phyloP scores from a whole-genome alignment of 805 yeast genomes.

The Wickerhamiella allomyrinae region DNA sequence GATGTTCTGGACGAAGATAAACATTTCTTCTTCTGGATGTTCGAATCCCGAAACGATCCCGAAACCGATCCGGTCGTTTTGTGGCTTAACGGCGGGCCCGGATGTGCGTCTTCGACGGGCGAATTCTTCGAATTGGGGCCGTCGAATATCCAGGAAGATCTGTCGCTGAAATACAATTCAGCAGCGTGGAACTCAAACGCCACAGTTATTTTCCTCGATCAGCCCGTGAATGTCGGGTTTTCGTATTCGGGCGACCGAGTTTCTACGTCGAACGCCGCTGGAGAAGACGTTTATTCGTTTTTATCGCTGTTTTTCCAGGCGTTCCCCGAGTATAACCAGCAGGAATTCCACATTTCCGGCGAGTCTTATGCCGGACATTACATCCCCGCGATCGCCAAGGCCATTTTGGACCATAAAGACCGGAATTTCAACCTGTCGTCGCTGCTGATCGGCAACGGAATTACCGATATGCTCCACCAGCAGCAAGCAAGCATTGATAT shows the following conservation, averaged over 20 bases:
- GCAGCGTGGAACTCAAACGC: conserved; percentile 90
- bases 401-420: conserved; percentile 36
- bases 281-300: conserved; percentile 77
- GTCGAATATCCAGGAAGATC: conserved; percentile 53
- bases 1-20: conserved; percentile 73
- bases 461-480: conserved; percentile 76
- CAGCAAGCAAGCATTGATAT: conserved; percentile 74
- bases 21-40: conserved; percentile 88
- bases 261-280: conserved; percentile 43
- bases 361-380: conserved; percentile 94
- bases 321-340: conserved; percentile 57
- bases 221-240: conserved; percentile 90
- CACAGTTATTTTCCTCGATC: conserved; percentile 81
- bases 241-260: conserved; percentile 42
- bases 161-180: conserved; percentile 66
- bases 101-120: conserved; percentile 90
- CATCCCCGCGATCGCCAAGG: conserved; percentile 69
- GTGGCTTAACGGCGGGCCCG: conserved; percentile 96
- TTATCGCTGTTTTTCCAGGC: conserved; percentile 74
- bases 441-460: conserved; percentile 83
- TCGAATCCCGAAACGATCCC: conserved; percentile 76
- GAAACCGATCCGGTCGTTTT: conserved; percentile 68
- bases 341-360: conserved; percentile 77
- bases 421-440: conserved; percentile 59
- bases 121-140: conserved; percentile 91